Conservation (phyloP, 345 rosid species). For the Brassica napus region DNA sequence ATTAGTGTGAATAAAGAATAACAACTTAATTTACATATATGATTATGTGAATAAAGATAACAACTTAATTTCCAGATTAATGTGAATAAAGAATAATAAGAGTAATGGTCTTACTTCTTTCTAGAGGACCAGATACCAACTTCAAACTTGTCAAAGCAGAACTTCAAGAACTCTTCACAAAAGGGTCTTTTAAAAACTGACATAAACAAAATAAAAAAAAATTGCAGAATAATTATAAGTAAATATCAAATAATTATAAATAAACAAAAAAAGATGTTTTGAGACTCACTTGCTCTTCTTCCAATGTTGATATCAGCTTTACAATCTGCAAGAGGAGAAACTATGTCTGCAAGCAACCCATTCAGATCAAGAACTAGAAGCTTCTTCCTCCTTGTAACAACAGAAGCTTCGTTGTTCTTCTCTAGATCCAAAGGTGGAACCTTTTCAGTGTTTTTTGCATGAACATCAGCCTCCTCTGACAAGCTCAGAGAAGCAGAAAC, state of each 20-base stretch:
- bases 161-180: constrained; percentile 49
- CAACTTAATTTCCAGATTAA: background rate
- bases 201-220: constrained; percentile 1
- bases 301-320: constrained; percentile 54
- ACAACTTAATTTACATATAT: background rate
- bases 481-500: background rate
- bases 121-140: constrained; percentile 67
- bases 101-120: constrained; percentile 11
- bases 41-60: background rate
- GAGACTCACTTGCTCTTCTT: constrained; percentile 60
- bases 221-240: background rate
- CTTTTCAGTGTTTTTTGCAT: constrained; percentile 7
- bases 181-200: constrained; percentile 61
- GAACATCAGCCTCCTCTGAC: background rate
- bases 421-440: background rate
- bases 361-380: constrained; percentile 89
- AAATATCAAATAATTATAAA: background rate
- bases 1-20: background rate
- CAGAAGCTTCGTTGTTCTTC: background rate
- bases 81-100: background rate
- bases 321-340: constrained; percentile 44
- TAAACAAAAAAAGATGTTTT: background rate
- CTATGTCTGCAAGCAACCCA: constrained; percentile 79
- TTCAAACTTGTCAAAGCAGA: constrained; percentile 65
- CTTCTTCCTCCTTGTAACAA: constrained; percentile 41